phyloP scores from a whole-genome alignment of 2,329 filamentous ascomycete genomes.

The Xylaria sp. region DNA sequence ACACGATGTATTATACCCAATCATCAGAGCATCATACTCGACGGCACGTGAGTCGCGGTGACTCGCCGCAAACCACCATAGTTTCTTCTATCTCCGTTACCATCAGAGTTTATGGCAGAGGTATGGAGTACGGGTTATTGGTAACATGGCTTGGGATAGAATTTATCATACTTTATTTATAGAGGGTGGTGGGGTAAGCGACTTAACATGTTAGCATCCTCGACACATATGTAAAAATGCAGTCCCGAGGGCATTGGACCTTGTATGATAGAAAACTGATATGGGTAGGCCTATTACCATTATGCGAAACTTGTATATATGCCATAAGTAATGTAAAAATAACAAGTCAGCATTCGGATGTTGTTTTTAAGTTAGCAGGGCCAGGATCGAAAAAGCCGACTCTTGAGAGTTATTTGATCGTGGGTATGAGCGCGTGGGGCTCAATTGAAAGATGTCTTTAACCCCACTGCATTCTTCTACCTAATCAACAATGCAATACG shows the following conservation, averaged over 20 bases:
- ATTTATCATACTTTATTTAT: constrained; percentile 14
- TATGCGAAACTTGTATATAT: constrained; percentile 17
- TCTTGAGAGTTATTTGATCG: background rate
- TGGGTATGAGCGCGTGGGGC: background rate
- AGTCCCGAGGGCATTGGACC: background rate
- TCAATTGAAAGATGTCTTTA: background rate
- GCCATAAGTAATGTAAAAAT: constrained; percentile 25
- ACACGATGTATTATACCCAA: constrained; percentile 26
- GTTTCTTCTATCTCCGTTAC: constrained; percentile 15
- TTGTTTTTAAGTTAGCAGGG: background rate
- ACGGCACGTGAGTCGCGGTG: background rate
- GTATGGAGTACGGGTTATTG: constrained; percentile 13
- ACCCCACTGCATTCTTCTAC: background rate
- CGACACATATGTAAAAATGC: background rate
- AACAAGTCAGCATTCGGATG: background rate
- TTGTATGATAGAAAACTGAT: constrained; percentile 9
- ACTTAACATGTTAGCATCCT: background rate
- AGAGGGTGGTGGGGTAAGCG: constrained; percentile 5
- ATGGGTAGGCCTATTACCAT: background rate
- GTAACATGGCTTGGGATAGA: constrained; percentile 29
- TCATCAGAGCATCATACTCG: constrained; percentile 12
- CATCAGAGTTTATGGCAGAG: constrained; percentile 7
- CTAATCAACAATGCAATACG: too few species aligned
- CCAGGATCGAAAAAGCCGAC: background rate
- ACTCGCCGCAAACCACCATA: constrained; percentile 5